Percentiles rank a stretch among this genome's conserved stretches.
phyloP scores from a whole-genome alignment of 805 yeast species.

The Kodamaea kaohsiungensis region DNA sequence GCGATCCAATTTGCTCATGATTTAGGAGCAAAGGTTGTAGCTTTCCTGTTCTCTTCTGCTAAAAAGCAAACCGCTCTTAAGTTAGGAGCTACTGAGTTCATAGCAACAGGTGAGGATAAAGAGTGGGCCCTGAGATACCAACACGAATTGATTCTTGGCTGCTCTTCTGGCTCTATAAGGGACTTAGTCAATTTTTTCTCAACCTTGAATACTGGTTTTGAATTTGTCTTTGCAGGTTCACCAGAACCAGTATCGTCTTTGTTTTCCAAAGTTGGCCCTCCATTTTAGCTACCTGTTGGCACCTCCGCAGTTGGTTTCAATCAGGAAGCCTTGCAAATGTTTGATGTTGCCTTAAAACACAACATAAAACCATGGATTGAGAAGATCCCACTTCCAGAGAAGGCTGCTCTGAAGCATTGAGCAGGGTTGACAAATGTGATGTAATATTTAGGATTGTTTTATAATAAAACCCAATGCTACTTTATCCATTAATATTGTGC shows the following conservation, averaged over 20 bases:
- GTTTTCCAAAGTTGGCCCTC: slow-evolving; percentile 23
- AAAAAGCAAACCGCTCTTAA: slow-evolving; percentile 54
- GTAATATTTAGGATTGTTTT: slow-evolving; percentile 55
- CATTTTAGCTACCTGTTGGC: slow-evolving; percentile 25
- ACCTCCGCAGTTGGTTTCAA: slow-evolving; percentile 36
- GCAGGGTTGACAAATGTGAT: slow-evolving; percentile 31
- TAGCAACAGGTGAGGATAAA: slow-evolving; percentile 45
- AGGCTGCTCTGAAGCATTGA: slow-evolving; percentile 31
- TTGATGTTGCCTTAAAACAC: too few relatives aligned
- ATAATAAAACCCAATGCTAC: too few relatives aligned
- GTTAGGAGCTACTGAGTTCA: slow-evolving; percentile 57
- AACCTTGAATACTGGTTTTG: slow-evolving; percentile 24
- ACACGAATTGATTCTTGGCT: slow-evolving; percentile 48
- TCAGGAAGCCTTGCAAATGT: slow-evolving; percentile 36
- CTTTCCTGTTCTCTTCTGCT: slow-evolving; percentile 49
- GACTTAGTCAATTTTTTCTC: slow-evolving; percentile 20
- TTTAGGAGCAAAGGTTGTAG: slow-evolving; percentile 61
- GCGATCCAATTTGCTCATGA: slow-evolving; percentile 62
- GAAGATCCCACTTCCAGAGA: slow-evolving; percentile 34
- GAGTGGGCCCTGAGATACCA: slow-evolving; percentile 29
- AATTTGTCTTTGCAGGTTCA: slow-evolving; percentile 27
- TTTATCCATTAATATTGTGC: too few relatives aligned
- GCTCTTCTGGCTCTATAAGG: slow-evolving; percentile 40
- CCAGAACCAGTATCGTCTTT: slow-evolving; percentile 25
- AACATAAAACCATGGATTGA: slow-evolving; percentile 36